These are phyloP conservation scores for Recurvomyces mirabilis DNA, from an alignment of 495 filamentous ascomycete species.

Conservation along the genomic window DNA sequence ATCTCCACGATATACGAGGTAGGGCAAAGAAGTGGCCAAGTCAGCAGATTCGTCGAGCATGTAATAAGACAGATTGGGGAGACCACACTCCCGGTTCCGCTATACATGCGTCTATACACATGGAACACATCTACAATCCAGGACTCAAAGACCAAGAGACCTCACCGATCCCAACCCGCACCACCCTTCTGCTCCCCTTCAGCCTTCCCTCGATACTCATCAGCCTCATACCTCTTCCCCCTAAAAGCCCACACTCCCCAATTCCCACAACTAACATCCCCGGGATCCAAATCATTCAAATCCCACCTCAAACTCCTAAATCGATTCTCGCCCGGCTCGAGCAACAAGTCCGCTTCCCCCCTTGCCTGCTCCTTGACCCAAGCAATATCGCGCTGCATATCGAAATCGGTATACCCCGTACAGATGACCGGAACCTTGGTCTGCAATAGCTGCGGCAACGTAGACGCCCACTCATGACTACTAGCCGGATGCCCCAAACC, in stretches of 20 bases:
- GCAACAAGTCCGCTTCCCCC: slow-evolving; percentile 81
- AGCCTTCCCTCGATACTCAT: slow-evolving; percentile 17
- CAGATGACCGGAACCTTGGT: slow-evolving; percentile 90
- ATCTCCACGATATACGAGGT: too few relatives aligned
- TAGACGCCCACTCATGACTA: slow-evolving; percentile 85
- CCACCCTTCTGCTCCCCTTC: slow-evolving; percentile 25
- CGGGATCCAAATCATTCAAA: slow-evolving; percentile 87
- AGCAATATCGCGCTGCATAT: slow-evolving; percentile 81
- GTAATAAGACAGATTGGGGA: too few relatives aligned
- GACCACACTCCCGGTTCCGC: too few relatives aligned
- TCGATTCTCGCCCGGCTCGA: slow-evolving; percentile 85
- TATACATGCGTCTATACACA: too few relatives aligned
- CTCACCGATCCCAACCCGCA: slow-evolving; percentile 4
- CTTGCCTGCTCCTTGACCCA: slow-evolving; percentile 75
- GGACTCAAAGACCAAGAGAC: too few relatives aligned
- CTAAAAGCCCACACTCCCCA: slow-evolving; percentile 96
- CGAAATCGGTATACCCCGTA: slow-evolving; percentile 90
- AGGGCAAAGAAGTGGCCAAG: too few relatives aligned
- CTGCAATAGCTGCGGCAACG: slow-evolving; percentile 76
- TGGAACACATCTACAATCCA: too few relatives aligned
- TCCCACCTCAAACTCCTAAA: slow-evolving; percentile 97
- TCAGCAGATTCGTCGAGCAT: too few relatives aligned
- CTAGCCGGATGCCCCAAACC: slow-evolving; percentile 88
- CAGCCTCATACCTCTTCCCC: slow-evolving; percentile 81
- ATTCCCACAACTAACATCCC: slow-evolving; percentile 89